phyloP scores from a whole-genome alignment of 2,329 filamentous ascomycete genomes.

The Diaporthe longicolla region DNA sequence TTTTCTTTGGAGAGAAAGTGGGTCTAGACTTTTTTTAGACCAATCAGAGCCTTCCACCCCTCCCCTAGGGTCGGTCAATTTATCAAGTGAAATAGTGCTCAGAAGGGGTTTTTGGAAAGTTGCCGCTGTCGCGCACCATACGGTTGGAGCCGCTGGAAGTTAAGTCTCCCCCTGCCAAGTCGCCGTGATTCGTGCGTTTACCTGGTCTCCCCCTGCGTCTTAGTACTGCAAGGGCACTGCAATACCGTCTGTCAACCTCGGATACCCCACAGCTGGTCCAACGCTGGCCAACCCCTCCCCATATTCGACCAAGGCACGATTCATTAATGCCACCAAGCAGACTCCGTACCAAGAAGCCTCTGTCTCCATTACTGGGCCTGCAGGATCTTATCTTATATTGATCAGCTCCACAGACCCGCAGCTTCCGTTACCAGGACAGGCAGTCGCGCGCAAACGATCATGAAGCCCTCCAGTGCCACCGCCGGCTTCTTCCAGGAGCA shows the following conservation, averaged over 20 bases:
- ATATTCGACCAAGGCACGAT: conserved; percentile 3
- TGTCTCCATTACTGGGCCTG: conserved; percentile 9
- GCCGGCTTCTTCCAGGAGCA: conserved; percentile 70
- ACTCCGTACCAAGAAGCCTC: not conserved
- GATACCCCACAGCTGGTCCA: conserved; percentile 1
- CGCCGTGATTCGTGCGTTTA: conserved; percentile 20
- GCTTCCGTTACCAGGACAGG: not conserved
- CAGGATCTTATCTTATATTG: conserved; percentile 15
- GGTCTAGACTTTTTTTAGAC: too few species aligned
- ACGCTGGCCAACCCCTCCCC: not conserved
- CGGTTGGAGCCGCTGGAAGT: not conserved
- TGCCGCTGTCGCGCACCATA: too few species aligned
- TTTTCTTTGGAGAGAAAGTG: too few species aligned
- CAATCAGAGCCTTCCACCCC: too few species aligned
- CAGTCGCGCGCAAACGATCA: conserved; percentile 43
- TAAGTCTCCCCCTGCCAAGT: conserved; percentile 15
- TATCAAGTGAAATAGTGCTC: too few species aligned
- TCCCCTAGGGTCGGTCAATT: too few species aligned
- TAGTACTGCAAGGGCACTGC: conserved; percentile 14
- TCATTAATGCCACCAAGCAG: not conserved
- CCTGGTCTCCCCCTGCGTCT: not conserved
- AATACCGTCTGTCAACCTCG: conserved; percentile 7
- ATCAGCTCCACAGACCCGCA: not conserved
- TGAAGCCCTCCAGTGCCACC: conserved; percentile 62
- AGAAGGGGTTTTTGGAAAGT: too few species aligned